Base-by-base conservation (phyloP, 768 basidiomycete genomes). In the Strobilomyces dryophilus region DNA sequence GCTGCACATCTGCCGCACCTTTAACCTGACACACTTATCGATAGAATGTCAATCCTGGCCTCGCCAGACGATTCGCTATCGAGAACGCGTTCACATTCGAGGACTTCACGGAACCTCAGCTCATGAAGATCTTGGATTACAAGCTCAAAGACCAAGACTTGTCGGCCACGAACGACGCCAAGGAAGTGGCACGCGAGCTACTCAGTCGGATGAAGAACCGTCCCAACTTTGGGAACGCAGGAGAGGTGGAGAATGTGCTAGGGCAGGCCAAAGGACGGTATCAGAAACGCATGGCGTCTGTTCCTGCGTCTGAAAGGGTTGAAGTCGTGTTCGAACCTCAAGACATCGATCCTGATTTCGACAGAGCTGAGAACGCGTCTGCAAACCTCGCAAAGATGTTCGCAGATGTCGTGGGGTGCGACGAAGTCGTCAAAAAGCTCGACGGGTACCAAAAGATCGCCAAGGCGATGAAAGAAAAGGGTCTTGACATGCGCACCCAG, bases 11-110 rank as follows among this genome's bases (percentile, higher is more conserved):
- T 21, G 8, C 45, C n/a, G 2, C 1, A 5, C 12, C 24, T n/a
- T n/a, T 3, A 3, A 17, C 2, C 39, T 39, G 17, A 9, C 20
- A 52, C 47, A n/a, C 14, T 18, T 18, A 14, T 12, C 35, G 34
- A 3, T 41, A 87, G 85, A 82, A 87, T 51, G 86, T 87, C 47
- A 88, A 88, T 61, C 81, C 84, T 4, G 86, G 86, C 12, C 70
- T 88, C 7, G 68, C 79, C 6, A 77, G 86, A 10, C 81, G 87
- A 3, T 88, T 88, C 60, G 76, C 77, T 17, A 82, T 87, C 27
- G 87, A 87, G 52, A 74, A 84, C 42, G 81, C 85, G 0, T 88
- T 88, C 73, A 67, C 66, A 12, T 88, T 87, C 54, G 79, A 84
- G 26, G 83, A 88, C 63, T 88, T 84, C 60, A 76, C 68, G 8